These are phyloP conservation scores for Eurotiales sp. DNA, from an alignment of 2,329 filamentous ascomycete species.

Conservation along the genomic window DNA sequence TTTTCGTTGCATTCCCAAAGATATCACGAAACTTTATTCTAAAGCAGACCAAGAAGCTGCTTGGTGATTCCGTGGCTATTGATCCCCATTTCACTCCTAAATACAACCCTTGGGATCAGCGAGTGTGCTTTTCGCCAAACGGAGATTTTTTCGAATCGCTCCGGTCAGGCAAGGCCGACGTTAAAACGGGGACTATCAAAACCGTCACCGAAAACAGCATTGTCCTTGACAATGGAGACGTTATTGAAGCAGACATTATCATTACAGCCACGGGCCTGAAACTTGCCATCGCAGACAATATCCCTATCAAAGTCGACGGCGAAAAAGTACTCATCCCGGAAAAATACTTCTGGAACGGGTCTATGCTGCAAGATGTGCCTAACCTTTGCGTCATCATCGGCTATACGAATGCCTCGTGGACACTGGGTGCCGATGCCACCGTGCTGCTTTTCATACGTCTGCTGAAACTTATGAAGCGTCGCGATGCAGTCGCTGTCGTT, in stretches of 20 bases:
- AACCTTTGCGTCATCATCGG: conserved; percentile 41
- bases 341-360: conserved; percentile 43
- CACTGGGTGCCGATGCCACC: conserved; percentile 42
- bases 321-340: conserved; percentile 27
- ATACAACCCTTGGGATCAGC: conserved; percentile 69
- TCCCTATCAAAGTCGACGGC: conserved; percentile 35
- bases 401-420: conserved; percentile 45
- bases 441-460: conserved; percentile 37
- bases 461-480: conserved; percentile 29
- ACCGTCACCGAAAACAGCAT: conserved; percentile 49
- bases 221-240: conserved; percentile 42
- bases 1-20: conserved; percentile 54
- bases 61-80: conserved; percentile 53
- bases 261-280: conserved; percentile 45
- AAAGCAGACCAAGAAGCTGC: conserved; percentile 41
- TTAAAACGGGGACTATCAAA: conserved; percentile 56
- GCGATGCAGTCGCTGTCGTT: conserved; percentile 23
- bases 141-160: conserved; percentile 57
- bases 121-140: conserved; percentile 66
- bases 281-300: conserved; percentile 36
- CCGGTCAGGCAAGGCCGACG: conserved; percentile 47
- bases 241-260: conserved; percentile 40
- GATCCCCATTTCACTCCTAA: conserved; percentile 62
- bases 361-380: conserved; percentile 44
- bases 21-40: conserved; percentile 49